Conservation (phyloP, 257 asterid genomes). For the Linderniella brevidens region DNA sequence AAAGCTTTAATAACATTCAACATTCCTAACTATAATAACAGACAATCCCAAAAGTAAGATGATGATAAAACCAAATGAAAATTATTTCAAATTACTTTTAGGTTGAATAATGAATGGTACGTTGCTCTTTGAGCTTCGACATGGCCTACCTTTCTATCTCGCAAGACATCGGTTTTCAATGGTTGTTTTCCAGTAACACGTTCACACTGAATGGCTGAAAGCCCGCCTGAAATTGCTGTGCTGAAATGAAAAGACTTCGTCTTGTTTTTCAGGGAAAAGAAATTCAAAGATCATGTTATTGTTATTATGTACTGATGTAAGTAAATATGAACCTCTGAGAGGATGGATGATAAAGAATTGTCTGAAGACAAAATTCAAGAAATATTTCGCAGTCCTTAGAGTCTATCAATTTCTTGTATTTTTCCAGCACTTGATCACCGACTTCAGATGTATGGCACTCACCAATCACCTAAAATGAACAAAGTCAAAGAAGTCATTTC, state of each 20-base stretch:
- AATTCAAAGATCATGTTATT: background rate
- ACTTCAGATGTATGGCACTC: conserved; percentile 64
- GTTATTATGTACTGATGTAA: conserved; percentile 4
- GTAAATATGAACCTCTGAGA: conserved; percentile 44
- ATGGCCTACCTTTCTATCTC: conserved; percentile 48
- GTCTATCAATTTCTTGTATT: conserved; percentile 35
- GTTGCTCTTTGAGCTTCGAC: conserved; percentile 8
- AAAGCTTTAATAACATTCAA: conserved; percentile 58
- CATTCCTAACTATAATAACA: conserved; percentile 51
- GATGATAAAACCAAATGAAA: background rate
- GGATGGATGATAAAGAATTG: conserved; percentile 64
- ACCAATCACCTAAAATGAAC: conserved; percentile 63
- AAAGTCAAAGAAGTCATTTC: conserved; percentile 10
- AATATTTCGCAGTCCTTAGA: conserved; percentile 57
- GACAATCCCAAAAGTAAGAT: conserved; percentile 9
- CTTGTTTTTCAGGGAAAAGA: conserved; percentile 16
- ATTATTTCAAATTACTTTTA: too few species aligned
- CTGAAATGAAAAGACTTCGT: conserved; percentile 22
- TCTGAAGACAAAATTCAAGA: conserved; percentile 80
- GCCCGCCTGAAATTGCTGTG: conserved; percentile 64
- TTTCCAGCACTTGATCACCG: conserved; percentile 41
- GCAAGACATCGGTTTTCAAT: conserved; percentile 33
- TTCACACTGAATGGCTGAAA: conserved; percentile 55
- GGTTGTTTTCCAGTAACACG: conserved; percentile 79
- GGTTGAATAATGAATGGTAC: background rate